A percentile compares a stretch with the other conserved stretches of the same genome.
These are phyloP conservation scores for Globisporangium nagaii DNA, from an alignment of 352 stramenopile genomes.

Conservation along the genomic window DNA sequence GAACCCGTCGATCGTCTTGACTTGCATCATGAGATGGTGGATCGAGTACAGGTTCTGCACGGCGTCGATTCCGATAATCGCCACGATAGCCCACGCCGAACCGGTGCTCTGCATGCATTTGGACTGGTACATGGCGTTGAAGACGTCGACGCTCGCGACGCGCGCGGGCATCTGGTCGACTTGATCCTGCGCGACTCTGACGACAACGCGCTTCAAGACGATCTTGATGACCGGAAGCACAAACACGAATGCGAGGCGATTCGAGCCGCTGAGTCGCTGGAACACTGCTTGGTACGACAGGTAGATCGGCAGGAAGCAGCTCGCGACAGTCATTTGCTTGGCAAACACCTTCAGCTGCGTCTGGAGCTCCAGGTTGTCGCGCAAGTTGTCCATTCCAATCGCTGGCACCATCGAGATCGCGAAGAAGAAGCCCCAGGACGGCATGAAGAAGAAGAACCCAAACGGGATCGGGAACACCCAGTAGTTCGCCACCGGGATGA, in stretches of 20 bases:
- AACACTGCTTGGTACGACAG: constrained; percentile 22
- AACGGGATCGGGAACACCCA: constrained; percentile 44
- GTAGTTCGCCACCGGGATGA: constrained; percentile 14
- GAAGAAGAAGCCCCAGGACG: constrained; percentile 14
- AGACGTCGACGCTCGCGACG: constrained; percentile 1
- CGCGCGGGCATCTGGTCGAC: constrained; percentile 3
- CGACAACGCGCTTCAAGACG: constrained; percentile 24
- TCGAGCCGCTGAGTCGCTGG: constrained; percentile 5
- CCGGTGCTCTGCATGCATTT: constrained; percentile 16
- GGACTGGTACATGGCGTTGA: constrained; percentile 5
- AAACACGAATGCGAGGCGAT: constrained; percentile 18
- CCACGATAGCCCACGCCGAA: constrained; percentile 13
- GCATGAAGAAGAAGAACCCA: constrained; percentile 12
- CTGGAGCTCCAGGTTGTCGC: constrained; percentile 9
- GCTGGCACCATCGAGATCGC: background rate
- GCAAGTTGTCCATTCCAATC: constrained; percentile 13
- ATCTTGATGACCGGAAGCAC: constrained; percentile 31
- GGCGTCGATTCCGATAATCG: constrained; percentile 2
- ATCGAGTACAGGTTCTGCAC: constrained; percentile 1
- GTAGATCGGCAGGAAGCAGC: constrained; percentile 23
- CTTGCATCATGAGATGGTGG: background rate
- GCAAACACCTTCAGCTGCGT: constrained; percentile 13
- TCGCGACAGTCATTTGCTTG: constrained; percentile 8
- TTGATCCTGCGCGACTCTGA: too few species aligned
- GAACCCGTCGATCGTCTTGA: background rate